phyloP scores from a whole-genome alignment of 1,284 basidiomycete genomes.

The Dichomitus squalens region DNA sequence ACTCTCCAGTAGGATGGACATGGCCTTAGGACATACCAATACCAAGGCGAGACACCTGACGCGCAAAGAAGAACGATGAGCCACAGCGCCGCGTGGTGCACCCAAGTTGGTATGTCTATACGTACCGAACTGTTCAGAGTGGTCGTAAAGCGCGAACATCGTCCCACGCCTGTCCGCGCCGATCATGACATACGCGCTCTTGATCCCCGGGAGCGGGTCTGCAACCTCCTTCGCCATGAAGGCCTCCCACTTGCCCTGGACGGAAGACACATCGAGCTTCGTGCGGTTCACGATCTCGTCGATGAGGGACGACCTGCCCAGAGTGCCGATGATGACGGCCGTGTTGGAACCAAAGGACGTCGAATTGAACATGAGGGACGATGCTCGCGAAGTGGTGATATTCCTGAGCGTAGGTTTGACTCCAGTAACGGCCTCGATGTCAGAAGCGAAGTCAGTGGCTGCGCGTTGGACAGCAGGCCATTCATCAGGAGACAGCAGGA shows the following conservation, averaged over 20 bases:
- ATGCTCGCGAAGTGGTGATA: slow-evolving; percentile 34
- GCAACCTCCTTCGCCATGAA: slow-evolving; percentile 55
- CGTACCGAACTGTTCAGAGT: slow-evolving; percentile 71
- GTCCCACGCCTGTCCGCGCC: slow-evolving; percentile 70
- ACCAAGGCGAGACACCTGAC: slow-evolving; percentile 65
- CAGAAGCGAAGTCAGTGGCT: slow-evolving; percentile 59
- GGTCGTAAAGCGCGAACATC: slow-evolving; percentile 70
- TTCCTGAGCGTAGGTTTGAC: slow-evolving; percentile 51
- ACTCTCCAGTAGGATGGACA: neutral
- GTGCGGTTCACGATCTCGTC: slow-evolving; percentile 54
- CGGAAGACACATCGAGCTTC: slow-evolving; percentile 53
- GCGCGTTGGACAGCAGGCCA: slow-evolving; percentile 69
- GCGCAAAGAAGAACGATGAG: neutral
- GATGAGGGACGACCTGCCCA: slow-evolving; percentile 64
- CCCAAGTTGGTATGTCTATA: too few relatives aligned
- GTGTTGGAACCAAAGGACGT: slow-evolving; percentile 30
- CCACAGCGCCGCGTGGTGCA: too few relatives aligned
- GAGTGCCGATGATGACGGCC: slow-evolving; percentile 66
- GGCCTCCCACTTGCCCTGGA: slow-evolving; percentile 67
- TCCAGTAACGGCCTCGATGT: slow-evolving; percentile 64
- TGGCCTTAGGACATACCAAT: slow-evolving; percentile 45
- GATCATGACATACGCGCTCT: slow-evolving; percentile 64
- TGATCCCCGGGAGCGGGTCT: slow-evolving; percentile 59
- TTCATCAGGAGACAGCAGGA: slow-evolving; percentile 57
- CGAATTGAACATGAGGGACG: neutral